Evolutionary conservation across 2,329 filamentous ascomycete genomes (phyloP), one percentile per base, ranked within the genome.

Genomic region (Neofusicoccum laricinum): DNA sequence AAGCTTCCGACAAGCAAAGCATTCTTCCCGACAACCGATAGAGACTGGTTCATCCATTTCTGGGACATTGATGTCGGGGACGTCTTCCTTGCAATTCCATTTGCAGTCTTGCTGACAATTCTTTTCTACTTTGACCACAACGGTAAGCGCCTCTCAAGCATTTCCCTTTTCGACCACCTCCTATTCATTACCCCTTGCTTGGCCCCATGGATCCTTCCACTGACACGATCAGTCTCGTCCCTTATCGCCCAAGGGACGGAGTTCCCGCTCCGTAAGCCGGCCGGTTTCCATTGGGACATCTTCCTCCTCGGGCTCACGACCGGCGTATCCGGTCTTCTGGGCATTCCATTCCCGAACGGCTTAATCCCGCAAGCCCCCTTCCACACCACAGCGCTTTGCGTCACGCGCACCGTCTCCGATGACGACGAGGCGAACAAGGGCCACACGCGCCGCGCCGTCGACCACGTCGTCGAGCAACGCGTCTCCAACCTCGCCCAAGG

Each of bases 121-220:
- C 79, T 96, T 4, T 96, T 96, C 74, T 96, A 90, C 80, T 96
- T 95, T 74, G 92, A 96, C 72, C 92, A 96, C 72, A 96, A 95
- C 61, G 64, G 67, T 67, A 57, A 11, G 32, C 41, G 2, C 7
- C 14, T 36, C 14, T 2, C 3, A 14, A 30, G 25, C 2, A 30
- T 30, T 30, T 30, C 4, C 25, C 25, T 6, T 5, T 30, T 30
- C 25, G 25, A 30, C 7, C 25, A 6, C 25, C 25, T 6, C 25
- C 25, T 30, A 30, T 6, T 1, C 36, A 38, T 36, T 11, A 38
- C 7, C 7, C 36, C 5, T 38, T 38, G 11, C 11, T 17, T 6
- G 0, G 10, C 15, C 25, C 32, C 17, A 32, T n/a, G 32, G 53
- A 5, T 0, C 71, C 80, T 19, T 15, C 3, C 3, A 45, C 61